Percentiles rank a stretch among this genome's conserved stretches.
Conservation (phyloP, 768 basidiomycete species). For the Coprinopsis strossmayeri region DNA sequence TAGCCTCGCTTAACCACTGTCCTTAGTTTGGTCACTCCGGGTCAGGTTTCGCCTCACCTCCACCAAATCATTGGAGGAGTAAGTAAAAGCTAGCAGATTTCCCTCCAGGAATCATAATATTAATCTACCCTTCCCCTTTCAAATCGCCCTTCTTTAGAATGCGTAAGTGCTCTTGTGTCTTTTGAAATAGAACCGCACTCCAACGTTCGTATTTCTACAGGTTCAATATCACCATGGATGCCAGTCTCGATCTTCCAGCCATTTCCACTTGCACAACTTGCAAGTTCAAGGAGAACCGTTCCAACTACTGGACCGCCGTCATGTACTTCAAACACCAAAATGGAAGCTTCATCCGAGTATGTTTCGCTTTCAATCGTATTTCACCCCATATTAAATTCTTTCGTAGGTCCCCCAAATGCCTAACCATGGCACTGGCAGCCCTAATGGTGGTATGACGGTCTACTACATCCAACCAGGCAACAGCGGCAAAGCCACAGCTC, state of each 20-base stretch:
- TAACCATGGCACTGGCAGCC: constrained; percentile 7
- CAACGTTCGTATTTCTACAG: not conserved
- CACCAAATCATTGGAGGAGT: constrained; percentile 5
- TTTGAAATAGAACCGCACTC: not conserved
- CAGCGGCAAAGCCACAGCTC: constrained; percentile 4
- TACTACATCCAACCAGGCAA: constrained; percentile 7
- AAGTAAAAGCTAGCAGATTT: not conserved
- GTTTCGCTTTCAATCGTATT: not conserved
- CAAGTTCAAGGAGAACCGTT: constrained; percentile 9
- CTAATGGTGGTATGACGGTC: constrained; percentile 7
- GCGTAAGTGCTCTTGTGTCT: constrained; percentile 3
- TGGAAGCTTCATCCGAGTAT: constrained; percentile 6
- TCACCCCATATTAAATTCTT: not conserved
- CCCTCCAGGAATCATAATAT: not conserved
- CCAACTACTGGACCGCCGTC: constrained; percentile 11
- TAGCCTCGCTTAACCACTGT: not conserved
- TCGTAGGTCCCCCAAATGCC: constrained; percentile 6
- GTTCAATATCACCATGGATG: constrained; percentile 7
- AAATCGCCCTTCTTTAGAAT: not conserved
- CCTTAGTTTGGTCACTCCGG: not conserved
- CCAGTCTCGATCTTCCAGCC: not conserved
- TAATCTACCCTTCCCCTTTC: not conserved
- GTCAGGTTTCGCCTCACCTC: constrained; percentile 4
- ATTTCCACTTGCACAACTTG: constrained; percentile 9
- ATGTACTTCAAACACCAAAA: constrained; percentile 10